These are phyloP conservation scores for Obelidium mucronatum DNA, from an alignment of 192 early-diverging fungal species.

Conservation along the genomic window DNA sequence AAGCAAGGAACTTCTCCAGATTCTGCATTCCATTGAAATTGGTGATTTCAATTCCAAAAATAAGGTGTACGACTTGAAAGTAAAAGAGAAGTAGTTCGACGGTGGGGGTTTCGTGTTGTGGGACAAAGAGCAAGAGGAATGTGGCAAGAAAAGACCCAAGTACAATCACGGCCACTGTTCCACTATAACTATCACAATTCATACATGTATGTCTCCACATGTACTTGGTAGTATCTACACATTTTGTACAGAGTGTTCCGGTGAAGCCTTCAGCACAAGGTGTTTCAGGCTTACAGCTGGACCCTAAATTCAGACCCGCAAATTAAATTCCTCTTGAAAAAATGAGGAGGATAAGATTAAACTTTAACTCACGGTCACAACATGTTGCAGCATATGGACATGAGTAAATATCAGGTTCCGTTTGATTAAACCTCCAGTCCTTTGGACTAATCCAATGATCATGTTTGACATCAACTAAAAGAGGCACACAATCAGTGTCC, in stretches of 20 bases:
- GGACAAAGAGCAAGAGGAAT: conserved; percentile 27
- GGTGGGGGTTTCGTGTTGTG: conserved; percentile 28
- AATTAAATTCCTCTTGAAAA: not conserved
- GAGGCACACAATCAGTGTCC: not conserved
- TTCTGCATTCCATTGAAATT: conserved; percentile 8
- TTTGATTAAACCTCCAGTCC: conserved; percentile 6
- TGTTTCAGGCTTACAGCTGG: conserved; percentile 7
- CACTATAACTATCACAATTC: not conserved
- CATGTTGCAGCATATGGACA: conserved; percentile 35
- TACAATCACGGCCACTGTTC: not conserved
- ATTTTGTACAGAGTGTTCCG: conserved; percentile 29
- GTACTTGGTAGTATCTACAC: not conserved
- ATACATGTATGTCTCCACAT: conserved; percentile 24
- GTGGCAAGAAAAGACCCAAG: conserved; percentile 24
- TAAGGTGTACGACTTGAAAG: conserved; percentile 35
- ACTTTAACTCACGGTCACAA: conserved; percentile 10
- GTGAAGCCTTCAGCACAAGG: conserved; percentile 27
- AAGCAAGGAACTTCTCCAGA: conserved; percentile 23
- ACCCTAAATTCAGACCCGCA: not conserved
- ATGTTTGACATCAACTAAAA: not conserved
- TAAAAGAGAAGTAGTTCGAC: conserved; percentile 35
- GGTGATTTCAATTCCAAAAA: conserved; percentile 16
- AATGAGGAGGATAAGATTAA: too few relatives aligned
- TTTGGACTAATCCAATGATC: conserved; percentile 5
- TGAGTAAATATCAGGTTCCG: conserved; percentile 25